Conservation (phyloP, 1,139 yeast genomes). For the Saccharomyces hybrid region DNA sequence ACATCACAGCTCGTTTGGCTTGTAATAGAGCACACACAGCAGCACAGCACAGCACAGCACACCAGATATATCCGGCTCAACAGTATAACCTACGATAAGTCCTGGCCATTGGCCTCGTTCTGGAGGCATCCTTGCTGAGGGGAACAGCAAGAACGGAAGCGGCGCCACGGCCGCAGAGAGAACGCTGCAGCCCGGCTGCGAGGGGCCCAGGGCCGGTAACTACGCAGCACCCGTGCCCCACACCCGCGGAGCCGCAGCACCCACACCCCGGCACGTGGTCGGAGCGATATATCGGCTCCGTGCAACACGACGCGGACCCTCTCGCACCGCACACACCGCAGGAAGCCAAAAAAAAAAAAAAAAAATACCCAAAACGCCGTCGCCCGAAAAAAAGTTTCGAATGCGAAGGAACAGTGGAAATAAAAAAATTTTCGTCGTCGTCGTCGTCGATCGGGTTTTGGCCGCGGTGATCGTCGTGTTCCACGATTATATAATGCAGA, state of each 20-base stretch:
- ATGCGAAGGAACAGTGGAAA: background rate
- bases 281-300: background rate
- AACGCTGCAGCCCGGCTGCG: background rate
- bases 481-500: background rate
- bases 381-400: slow-evolving; percentile 1
- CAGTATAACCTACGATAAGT: background rate
- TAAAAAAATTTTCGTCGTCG: background rate
- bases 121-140: background rate
- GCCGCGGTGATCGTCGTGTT: slow-evolving; percentile 1
- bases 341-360: background rate
- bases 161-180: background rate
- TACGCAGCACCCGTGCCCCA: background rate
- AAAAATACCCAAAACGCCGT: background rate
- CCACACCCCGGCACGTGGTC: background rate
- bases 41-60: background rate
- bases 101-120: background rate
- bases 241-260: background rate
- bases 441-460: slow-evolving; percentile 1
- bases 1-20: background rate
- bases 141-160: background rate
- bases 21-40: background rate
- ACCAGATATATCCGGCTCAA: background rate
- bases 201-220: background rate
- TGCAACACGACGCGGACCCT: background rate
- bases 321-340: background rate